Evolutionary conservation across 306 rosid species (phyloP).

Genomic region (Mucuna pruriens): DNA sequence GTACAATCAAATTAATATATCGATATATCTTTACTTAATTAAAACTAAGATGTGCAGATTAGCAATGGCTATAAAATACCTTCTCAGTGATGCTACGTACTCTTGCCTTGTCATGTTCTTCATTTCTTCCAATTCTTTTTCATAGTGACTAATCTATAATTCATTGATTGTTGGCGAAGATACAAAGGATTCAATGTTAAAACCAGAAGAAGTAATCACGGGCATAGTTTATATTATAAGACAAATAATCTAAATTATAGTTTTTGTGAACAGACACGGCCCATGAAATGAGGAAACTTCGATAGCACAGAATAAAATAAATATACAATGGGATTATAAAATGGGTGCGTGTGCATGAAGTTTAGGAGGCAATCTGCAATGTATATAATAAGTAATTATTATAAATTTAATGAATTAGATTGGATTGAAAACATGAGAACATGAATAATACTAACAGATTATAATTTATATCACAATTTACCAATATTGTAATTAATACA

Average conservation of each 20-base stretch:
- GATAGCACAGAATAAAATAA: neutral
- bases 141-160: slow-evolving; percentile 73
- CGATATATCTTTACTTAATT: neutral
- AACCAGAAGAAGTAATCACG: neutral
- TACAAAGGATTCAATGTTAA: neutral
- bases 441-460: no score
- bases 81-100: slow-evolving; percentile 86
- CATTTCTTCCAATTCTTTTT: slow-evolving; percentile 85
- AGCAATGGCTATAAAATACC: slow-evolving; percentile 47
- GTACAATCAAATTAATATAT: neutral
- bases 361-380: neutral
- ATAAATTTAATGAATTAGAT: neutral
- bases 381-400: neutral
- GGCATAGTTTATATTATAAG: slow-evolving; percentile 3
- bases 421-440: neutral
- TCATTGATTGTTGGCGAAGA: slow-evolving; percentile 25
- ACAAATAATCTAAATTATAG: neutral
- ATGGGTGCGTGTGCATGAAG: neutral
- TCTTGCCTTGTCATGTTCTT: slow-evolving; percentile 93
- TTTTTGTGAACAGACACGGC: neutral
- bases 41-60: neutral
- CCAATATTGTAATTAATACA: neutral
- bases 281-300: slow-evolving; percentile 35
- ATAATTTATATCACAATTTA: neutral
- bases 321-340: neutral